A percentile compares a stretch with the other conserved stretches of the same genome.
Conservation (phyloP, 1,284 basidiomycete genomes). For the Ustilago hordei region DNA sequence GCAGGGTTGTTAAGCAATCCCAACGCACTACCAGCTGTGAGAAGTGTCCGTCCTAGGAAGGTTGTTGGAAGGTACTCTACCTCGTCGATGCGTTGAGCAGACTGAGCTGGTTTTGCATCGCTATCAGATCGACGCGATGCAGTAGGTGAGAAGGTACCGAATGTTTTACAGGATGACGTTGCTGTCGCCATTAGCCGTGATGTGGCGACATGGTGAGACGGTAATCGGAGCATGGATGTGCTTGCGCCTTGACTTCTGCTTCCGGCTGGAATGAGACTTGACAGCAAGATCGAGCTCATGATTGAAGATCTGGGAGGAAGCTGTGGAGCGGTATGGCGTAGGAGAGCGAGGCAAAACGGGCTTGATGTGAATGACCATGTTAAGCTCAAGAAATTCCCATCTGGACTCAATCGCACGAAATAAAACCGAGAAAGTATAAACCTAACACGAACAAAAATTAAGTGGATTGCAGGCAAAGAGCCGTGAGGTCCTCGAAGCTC, state of each 20-base stretch:
- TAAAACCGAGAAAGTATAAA: too few species aligned
- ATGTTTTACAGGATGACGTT: not conserved
- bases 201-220: not conserved
- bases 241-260: conserved; percentile 19
- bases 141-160: conserved; percentile 11
- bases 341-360: not conserved
- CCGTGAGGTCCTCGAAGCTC: too few species aligned
- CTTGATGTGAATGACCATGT: too few species aligned
- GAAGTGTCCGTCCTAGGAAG: conserved; percentile 72
- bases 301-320: not conserved
- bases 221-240: conserved; percentile 22
- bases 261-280: conserved; percentile 20
- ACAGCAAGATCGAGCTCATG: conserved; percentile 12
- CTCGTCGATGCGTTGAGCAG: conserved; percentile 25
- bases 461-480: too few species aligned
- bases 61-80: conserved; percentile 37
- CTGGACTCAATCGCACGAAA: too few species aligned
- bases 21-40: conserved; percentile 86
- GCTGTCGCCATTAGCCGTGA: not conserved
- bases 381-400: too few species aligned
- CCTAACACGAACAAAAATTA: too few species aligned
- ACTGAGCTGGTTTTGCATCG: not conserved
- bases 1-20: conserved; percentile 85
- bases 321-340: not conserved
- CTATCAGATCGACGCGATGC: conserved; percentile 8